These are phyloP conservation scores for Syncephalastrum sp. DNA, from an alignment of 371 early-diverging fungal genomes.

Conservation along the genomic window DNA sequence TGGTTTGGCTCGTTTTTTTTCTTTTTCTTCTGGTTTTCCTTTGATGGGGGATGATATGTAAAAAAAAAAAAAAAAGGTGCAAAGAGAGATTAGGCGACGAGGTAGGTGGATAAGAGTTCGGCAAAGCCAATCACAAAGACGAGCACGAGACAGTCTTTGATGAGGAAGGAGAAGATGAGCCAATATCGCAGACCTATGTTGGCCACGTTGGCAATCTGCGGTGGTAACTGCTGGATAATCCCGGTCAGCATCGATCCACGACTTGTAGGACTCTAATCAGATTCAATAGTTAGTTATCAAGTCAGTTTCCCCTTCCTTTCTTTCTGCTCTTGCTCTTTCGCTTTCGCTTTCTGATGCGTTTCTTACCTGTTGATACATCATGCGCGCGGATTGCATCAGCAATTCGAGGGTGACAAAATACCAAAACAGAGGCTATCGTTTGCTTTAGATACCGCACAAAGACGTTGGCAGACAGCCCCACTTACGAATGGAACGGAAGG, in stretches of 20 bases:
- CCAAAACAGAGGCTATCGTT: constrained; percentile 58
- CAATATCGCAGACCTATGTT: constrained; percentile 58
- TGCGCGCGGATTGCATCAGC: constrained; percentile 51
- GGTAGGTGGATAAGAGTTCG: constrained; percentile 22
- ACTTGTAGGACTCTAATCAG: constrained; percentile 27
- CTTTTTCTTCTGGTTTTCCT: background rate
- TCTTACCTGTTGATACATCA: constrained; percentile 51
- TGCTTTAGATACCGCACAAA: background rate
- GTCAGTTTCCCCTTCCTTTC: background rate
- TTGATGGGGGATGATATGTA: constrained; percentile 27
- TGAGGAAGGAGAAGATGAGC: constrained; percentile 54
- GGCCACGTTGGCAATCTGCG: constrained; percentile 49
- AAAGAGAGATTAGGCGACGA: background rate
- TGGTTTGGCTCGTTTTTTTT: background rate
- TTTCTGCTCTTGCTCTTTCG: background rate
- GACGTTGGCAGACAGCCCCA: background rate
- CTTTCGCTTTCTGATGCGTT: background rate
- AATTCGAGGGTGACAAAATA: constrained; percentile 60
- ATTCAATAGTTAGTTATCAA: too few relatives aligned
- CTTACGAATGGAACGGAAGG: constrained; percentile 34
- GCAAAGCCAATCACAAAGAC: constrained; percentile 59
- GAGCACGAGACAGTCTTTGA: constrained; percentile 54
- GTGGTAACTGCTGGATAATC: constrained; percentile 41
- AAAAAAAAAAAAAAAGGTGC: too few relatives aligned
- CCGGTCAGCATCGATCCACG: constrained; percentile 28